Evolutionary conservation across 495 filamentous ascomycete species (phyloP).

Genomic region (Annulohypoxylon nitens): DNA sequence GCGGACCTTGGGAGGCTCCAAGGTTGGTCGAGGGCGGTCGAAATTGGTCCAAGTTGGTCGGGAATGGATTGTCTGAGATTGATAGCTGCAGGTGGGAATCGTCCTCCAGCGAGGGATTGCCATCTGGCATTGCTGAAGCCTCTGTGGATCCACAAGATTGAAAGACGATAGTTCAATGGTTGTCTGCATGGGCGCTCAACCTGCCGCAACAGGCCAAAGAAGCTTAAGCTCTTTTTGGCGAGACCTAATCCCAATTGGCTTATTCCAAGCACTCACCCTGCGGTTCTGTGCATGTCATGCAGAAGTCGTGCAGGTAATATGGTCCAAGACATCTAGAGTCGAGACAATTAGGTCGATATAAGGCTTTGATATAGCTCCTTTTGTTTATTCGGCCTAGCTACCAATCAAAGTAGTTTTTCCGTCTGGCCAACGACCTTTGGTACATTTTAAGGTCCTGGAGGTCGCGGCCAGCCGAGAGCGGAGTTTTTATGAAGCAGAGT

Average conservation of each 20-base stretch:
- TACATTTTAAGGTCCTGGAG: constrained; percentile 27
- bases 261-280: constrained; percentile 31
- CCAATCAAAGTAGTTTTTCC: constrained; percentile 35
- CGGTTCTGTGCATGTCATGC: constrained; percentile 49
- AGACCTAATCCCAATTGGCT: constrained; percentile 44
- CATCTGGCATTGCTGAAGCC: constrained; percentile 61
- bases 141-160: constrained; percentile 51
- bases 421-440: constrained; percentile 22
- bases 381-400: constrained; percentile 32
- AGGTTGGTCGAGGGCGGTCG: constrained; percentile 40
- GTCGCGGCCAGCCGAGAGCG: constrained; percentile 44
- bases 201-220: constrained; percentile 43
- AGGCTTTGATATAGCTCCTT: constrained; percentile 44
- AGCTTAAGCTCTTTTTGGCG: constrained; percentile 42
- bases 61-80: constrained; percentile 48
- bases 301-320: constrained; percentile 46
- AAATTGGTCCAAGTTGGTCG: constrained; percentile 38
- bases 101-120: constrained; percentile 62
- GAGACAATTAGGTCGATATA: constrained; percentile 47
- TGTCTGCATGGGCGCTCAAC: constrained; percentile 44
- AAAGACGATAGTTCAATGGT: constrained; percentile 50
- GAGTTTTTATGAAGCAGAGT: constrained; percentile 40
- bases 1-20: constrained; percentile 46
- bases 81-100: constrained; percentile 50
- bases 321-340: constrained; percentile 38